These are phyloP conservation scores for Hemisphaericaspora lyxosophila DNA, from an alignment of 1,139 yeast genomes.

Conservation along the genomic window DNA sequence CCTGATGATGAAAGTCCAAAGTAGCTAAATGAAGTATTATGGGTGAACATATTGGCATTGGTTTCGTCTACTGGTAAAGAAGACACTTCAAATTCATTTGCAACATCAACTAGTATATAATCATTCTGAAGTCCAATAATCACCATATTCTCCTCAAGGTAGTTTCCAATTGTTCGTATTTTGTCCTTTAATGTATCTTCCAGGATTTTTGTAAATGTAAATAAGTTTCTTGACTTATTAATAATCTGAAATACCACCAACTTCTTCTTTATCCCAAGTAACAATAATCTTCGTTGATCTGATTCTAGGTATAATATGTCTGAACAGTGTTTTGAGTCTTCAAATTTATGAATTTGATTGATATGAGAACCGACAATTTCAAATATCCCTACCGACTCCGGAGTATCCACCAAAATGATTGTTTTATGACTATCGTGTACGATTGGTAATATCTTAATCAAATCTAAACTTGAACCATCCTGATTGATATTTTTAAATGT, in stretches of 20 bases:
- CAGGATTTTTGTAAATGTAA: conserved; percentile 25
- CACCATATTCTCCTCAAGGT: conserved; percentile 18
- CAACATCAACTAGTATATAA: conserved; percentile 28
- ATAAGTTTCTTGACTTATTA: conserved; percentile 32
- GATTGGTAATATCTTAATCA: conserved; percentile 19
- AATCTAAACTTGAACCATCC: conserved; percentile 21
- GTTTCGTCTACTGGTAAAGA: conserved; percentile 17
- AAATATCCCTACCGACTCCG: conserved; percentile 28
- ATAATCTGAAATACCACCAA: conserved; percentile 27
- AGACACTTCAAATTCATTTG: conserved; percentile 17
- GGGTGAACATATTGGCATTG: conserved; percentile 19
- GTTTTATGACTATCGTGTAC: conserved; percentile 20
- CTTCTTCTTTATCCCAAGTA: conserved; percentile 35
- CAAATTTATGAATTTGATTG: conserved; percentile 31
- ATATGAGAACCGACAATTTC: conserved; percentile 39
- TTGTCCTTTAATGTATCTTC: conserved; percentile 33
- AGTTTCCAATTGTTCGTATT: conserved; percentile 18
- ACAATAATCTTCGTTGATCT: conserved; percentile 22
- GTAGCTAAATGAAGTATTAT: conserved; percentile 26
- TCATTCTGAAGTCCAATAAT: conserved; percentile 27
- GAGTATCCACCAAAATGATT: conserved; percentile 27
- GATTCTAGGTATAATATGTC: conserved; percentile 18
- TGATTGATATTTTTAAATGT: conserved; percentile 26
- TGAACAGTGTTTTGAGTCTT: conserved; percentile 20
- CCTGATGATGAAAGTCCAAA: conserved; percentile 27